Evolutionary conservation across 306 rosid species (phyloP).

Genomic region (Rosa chinensis): DNA sequence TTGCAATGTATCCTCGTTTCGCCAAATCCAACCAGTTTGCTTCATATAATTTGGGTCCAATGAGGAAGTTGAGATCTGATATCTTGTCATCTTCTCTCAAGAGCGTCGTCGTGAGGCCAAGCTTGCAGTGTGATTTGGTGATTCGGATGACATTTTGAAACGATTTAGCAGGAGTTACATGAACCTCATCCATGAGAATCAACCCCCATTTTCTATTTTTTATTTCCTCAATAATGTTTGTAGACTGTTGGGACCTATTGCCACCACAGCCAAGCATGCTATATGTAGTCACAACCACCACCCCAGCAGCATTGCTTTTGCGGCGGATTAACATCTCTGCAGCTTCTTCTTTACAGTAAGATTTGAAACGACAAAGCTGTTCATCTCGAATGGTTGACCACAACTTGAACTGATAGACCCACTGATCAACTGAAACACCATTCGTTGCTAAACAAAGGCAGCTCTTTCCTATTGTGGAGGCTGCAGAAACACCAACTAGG

Average conservation of each 20-base stretch:
- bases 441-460: conserved; percentile 96
- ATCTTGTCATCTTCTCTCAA: conserved; percentile 92
- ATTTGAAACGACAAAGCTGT: conserved; percentile 89
- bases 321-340: conserved; percentile 55
- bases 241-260: conserved; percentile 87
- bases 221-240: conserved; percentile 90
- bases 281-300: conserved; percentile 86
- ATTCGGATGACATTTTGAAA: conserved; percentile 89
- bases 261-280: conserved; percentile 95
- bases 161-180: conserved; percentile 92
- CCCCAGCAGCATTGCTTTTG: conserved; percentile 40
- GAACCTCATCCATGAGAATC: conserved; percentile 96
- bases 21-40: conserved; percentile 74
- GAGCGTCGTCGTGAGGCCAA: conserved; percentile 96
- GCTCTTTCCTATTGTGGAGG: conserved; percentile 81
- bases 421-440: conserved; percentile 96
- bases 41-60: conserved; percentile 94
- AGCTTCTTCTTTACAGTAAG: conserved; percentile 89
- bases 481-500: conserved; percentile 96
- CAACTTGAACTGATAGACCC: conserved; percentile 92
- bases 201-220: conserved; percentile 92
- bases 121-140: conserved; percentile 96
- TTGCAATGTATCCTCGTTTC: conserved; percentile 91
- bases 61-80: conserved; percentile 85
- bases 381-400: conserved; percentile 94